Evolutionary conservation across 2,329 filamentous ascomycete genomes (phyloP).

Genomic region (Microcyclosporella mali): DNA sequence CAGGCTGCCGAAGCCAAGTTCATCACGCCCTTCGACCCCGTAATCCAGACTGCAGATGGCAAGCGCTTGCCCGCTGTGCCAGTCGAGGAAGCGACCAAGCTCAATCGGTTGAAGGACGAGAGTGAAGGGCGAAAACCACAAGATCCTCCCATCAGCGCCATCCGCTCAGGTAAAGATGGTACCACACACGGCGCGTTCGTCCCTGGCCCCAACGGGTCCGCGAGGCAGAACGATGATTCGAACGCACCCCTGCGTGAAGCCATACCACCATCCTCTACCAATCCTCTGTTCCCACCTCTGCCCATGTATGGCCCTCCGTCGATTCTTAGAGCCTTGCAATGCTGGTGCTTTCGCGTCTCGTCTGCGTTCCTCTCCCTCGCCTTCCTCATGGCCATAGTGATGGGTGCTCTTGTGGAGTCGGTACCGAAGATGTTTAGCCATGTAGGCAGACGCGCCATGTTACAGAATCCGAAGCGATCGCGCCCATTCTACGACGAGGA

Average conservation of each 20-base stretch:
- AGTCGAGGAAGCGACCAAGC: slow-evolving; percentile 61
- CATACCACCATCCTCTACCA: slow-evolving; percentile 60
- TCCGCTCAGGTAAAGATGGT: slow-evolving; percentile 39
- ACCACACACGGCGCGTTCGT: slow-evolving; percentile 34
- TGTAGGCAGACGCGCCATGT: slow-evolving; percentile 49
- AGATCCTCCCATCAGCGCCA: slow-evolving; percentile 26
- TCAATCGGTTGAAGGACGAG: slow-evolving; percentile 58
- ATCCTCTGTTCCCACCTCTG: slow-evolving; percentile 77
- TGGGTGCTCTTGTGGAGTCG: slow-evolving; percentile 65
- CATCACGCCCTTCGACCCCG: slow-evolving; percentile 63
- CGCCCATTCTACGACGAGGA: slow-evolving; percentile 74
- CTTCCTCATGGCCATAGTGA: slow-evolving; percentile 70
- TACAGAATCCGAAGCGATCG: slow-evolving; percentile 53
- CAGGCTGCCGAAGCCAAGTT: slow-evolving; percentile 56
- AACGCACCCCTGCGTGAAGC: slow-evolving; percentile 37
- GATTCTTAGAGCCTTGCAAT: slow-evolving; percentile 58
- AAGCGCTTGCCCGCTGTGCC: slow-evolving; percentile 63
- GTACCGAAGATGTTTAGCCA: slow-evolving; percentile 49
- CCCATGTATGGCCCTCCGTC: slow-evolving; percentile 75
- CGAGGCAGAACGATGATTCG: slow-evolving; percentile 41
- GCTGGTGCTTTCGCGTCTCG: slow-evolving; percentile 56
- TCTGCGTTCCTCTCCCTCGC: slow-evolving; percentile 71
- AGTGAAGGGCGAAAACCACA: slow-evolving; percentile 35
- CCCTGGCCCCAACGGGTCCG: slow-evolving; percentile 1
- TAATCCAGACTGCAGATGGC: slow-evolving; percentile 63